Evolutionary conservation across 2,329 filamentous ascomycete genomes (phyloP).

Genomic region (Beauveria caledonica): DNA sequence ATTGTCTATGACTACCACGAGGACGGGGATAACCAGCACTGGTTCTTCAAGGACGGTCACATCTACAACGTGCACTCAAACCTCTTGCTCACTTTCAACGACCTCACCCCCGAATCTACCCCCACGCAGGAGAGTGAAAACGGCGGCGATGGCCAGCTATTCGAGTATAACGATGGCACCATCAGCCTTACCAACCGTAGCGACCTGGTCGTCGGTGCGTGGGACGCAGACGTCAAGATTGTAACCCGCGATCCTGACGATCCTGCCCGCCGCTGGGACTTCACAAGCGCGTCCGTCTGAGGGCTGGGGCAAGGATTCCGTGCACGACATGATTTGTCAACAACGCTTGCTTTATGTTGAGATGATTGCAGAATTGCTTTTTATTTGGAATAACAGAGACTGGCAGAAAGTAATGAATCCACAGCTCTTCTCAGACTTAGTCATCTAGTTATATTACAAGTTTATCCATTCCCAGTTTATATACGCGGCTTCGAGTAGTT

Average conservation of each 20-base stretch:
- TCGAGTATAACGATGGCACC: background rate
- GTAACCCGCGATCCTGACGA: background rate
- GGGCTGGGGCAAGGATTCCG: background rate
- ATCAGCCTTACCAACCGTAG: background rate
- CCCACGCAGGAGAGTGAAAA: background rate
- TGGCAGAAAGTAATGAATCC: no score
- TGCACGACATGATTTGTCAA: background rate
- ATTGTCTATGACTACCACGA: background rate
- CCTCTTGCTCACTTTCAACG: background rate
- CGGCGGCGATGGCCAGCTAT: background rate
- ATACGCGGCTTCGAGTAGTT: no score
- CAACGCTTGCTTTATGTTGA: background rate
- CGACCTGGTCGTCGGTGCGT: background rate
- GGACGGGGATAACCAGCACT: background rate
- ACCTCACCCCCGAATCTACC: background rate
- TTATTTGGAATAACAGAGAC: background rate
- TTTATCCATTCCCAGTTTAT: no score
- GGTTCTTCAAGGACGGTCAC: background rate
- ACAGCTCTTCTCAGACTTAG: no score
- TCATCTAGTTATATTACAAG: no score
- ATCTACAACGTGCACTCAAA: slow-evolving; percentile 1
- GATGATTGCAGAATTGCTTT: background rate
- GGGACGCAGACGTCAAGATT: background rate
- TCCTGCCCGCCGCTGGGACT: background rate
- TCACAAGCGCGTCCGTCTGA: background rate